Evolutionary conservation across 495 filamentous ascomycete species (phyloP), one percentile per base, ranked within the genome.

Genomic region (Amphirosellinia nigrospora): DNA sequence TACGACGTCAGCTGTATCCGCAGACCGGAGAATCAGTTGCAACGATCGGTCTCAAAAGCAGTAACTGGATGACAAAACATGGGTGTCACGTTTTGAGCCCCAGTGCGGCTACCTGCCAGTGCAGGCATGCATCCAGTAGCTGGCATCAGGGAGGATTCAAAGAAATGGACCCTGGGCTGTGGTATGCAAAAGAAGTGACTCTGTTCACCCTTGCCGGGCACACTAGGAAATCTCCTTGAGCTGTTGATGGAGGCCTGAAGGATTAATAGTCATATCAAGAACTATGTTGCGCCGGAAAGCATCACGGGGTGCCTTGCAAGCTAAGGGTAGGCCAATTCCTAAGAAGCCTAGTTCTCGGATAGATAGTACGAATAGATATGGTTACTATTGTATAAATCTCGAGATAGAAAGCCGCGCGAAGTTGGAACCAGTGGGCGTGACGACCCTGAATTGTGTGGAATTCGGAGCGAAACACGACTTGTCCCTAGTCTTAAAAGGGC

Each of bases 1-100:
- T 70, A 64, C 68, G 60, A 64, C 60, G 68, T 70, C 68, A 70
- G 68, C 68, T 64, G 60, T 58, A 69, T 64, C 60, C 43, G 68
- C 68, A 56, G 59, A 64, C 59, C 46, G 60, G 60, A 52, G 43
- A 21, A 41, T 50, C 66, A 69, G 45, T 62, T 62, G 56, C 39
- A 69, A 62, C 45, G 56, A 23, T 69, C 50, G 46, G 58, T 58
- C 34, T 38, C 38, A 16, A 46, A 34, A 56, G 48, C 26, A 53
- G 68, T 36, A 63, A 70, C 19, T 43, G 34, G 60, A 28, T 70
- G 60, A 70, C 60, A 46, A 64, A 70, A 70, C 55, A 56, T 58
- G 60, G 36, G 26, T 48, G 46, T 58, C 60, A 69, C 59, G 58
- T 50, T 43, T 41, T 64, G 38, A 48, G 23, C 60, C 60, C 68